Conservation (phyloP, 2,329 filamentous ascomycete genomes). For the Colletotrichum sp. region DNA sequence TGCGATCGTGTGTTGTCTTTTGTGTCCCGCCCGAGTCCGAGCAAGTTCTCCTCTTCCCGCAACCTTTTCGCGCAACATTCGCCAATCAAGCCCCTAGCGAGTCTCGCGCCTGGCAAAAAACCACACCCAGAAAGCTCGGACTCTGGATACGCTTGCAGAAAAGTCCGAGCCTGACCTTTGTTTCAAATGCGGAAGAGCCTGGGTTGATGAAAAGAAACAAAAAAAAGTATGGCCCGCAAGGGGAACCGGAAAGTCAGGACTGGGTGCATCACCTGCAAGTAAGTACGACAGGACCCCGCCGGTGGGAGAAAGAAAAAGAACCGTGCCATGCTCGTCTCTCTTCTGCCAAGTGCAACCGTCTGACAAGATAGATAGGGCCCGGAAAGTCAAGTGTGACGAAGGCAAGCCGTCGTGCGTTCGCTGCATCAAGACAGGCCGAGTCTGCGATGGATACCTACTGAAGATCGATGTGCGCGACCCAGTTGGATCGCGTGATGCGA, state of each 20-base stretch:
- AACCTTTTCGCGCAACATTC: neutral
- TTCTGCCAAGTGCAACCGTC: neutral
- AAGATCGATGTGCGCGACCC: conserved; percentile 13
- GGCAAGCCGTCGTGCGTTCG: conserved; percentile 55
- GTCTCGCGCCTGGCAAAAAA: neutral
- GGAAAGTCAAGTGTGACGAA: conserved; percentile 64
- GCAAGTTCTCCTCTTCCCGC: neutral
- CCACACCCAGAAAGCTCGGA: neutral
- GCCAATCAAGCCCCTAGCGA: neutral
- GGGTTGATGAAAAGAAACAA: neutral
- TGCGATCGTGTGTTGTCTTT: neutral
- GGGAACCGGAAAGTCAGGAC: conserved; percentile 52
- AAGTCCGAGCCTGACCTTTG: neutral
- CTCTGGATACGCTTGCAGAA: neutral
- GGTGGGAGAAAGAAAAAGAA: neutral
- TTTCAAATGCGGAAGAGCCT: neutral
- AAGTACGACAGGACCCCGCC: conserved; percentile 28
- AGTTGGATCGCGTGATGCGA: conserved; percentile 21
- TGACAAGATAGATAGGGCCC: conserved; percentile 43
- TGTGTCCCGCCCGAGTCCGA: neutral
- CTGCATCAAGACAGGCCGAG: conserved; percentile 59
- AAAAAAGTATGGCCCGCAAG: conserved; percentile 34
- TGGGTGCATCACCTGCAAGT: conserved; percentile 62
- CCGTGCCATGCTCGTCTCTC: neutral
- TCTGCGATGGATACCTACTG: conserved; percentile 58